Base-by-base conservation (phyloP, 768 basidiomycete species). In the Mycena polygramma region DNA sequence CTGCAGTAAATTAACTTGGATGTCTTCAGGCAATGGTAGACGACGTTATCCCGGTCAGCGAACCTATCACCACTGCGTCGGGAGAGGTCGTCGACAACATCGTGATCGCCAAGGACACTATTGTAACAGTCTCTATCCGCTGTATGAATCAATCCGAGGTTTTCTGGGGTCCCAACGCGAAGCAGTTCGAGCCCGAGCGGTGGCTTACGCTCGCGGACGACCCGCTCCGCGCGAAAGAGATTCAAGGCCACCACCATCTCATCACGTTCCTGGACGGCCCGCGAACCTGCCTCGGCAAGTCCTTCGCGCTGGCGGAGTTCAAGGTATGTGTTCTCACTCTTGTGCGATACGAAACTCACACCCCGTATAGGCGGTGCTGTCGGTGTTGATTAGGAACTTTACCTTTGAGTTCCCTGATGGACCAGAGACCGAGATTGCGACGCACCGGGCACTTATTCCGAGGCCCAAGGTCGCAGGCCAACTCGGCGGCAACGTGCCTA, bases 251-350 rank as follows among this genome's bases (percentile, higher is more conserved):
- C 43, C 75, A 77, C 22, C 85, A 87, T 43, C 63, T 86, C 13
- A 75, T 84, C 71, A 83, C 83, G 2, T 88, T 86, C 73, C 73
- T 81, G 0, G 86, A 87, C 43, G 87, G 87, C 0, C 80, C 81
- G 5, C 76, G 85, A 41, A 80, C 77, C n/a, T 88, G 86, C 68
- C 76, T 86, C 14, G 86, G 86, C 14, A 82, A 80, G 39, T 75
- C 74, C 22, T 86, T 87, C 67, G 84, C 85, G 13, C 41, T 43
- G 41, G 41, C 41, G 2, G 41, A 43, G 41, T 43, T 43, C 41
- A 43, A 43, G 41, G 41, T 43, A 5, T 10, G 48, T 48, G 20
- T 35, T 57, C 2, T 30, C 10, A 22, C 51, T 8, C 10, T 26
- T 51, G 37, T 20, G 45, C 1, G 30, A 6, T 2, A 6, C 4